phyloP scores from a whole-genome alignment of 2,329 filamentous ascomycete genomes.

The Aschersonia sp. region DNA sequence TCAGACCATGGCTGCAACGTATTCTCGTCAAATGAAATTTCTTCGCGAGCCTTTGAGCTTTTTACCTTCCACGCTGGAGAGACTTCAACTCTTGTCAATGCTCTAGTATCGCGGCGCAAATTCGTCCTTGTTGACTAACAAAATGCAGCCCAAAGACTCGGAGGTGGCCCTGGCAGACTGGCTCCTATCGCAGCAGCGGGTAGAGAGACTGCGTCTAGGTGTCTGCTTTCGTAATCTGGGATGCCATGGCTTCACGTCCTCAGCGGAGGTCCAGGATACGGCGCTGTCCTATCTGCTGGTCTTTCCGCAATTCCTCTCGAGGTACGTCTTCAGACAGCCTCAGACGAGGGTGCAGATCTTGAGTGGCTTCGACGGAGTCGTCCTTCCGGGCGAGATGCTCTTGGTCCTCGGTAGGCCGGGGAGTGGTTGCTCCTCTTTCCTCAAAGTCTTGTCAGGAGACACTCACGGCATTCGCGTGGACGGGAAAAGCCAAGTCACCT shows the following conservation, averaged over 20 bases:
- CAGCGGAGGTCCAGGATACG: not conserved
- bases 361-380: slow-evolving; percentile 30
- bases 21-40: too few relatives aligned
- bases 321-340: not conserved
- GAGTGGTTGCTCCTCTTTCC: slow-evolving; percentile 50
- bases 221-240: not conserved
- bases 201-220: not conserved
- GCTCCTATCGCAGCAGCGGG: not conserved
- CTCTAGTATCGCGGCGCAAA: too few relatives aligned
- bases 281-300: not conserved
- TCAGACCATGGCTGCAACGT: too few relatives aligned
- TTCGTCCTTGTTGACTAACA: too few relatives aligned
- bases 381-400: slow-evolving; percentile 40
- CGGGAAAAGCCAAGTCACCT: slow-evolving; percentile 38
- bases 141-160: not conserved
- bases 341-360: not conserved
- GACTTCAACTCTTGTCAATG: too few relatives aligned
- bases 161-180: not conserved
- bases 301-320: not conserved
- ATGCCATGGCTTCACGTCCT: not conserved
- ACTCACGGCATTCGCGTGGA: slow-evolving; percentile 50
- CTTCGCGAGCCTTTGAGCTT: too few relatives aligned
- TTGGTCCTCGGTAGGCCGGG: slow-evolving; percentile 41
- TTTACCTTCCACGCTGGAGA: too few relatives aligned
- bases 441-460: slow-evolving; percentile 43